Evolutionary conservation across 768 basidiomycete species (phyloP).

Genomic region (Boletus reticulatus): DNA sequence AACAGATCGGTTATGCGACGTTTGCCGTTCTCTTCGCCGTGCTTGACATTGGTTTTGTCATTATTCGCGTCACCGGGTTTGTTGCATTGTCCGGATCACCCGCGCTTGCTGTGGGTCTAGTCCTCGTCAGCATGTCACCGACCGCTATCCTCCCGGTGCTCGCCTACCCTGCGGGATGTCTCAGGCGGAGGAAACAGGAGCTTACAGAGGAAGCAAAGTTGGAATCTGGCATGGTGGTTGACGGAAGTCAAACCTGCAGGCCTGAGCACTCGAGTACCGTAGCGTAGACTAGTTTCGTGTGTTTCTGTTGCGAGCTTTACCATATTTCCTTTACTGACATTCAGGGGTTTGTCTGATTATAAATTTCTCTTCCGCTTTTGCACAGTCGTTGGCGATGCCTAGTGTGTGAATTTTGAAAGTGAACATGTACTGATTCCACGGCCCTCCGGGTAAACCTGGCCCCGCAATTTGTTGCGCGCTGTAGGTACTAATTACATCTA

Average conservation of each 20-base stretch:
- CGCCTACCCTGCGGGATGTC: not conserved
- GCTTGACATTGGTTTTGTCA: conserved; percentile 20
- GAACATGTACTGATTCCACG: too few species aligned
- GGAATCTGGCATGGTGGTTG: not conserved
- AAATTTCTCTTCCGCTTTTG: too few species aligned
- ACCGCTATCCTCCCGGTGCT: conserved; percentile 1
- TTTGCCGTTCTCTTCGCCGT: conserved; percentile 15
- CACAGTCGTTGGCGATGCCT: too few species aligned
- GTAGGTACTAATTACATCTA: too few species aligned
- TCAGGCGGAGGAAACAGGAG: not conserved
- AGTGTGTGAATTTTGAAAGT: too few species aligned
- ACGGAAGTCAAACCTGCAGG: too few species aligned
- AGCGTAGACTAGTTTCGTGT: too few species aligned
- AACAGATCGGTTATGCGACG: conserved; percentile 10
- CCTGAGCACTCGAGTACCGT: not conserved
- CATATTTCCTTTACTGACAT: too few species aligned
- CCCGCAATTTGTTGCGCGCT: too few species aligned
- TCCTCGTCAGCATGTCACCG: conserved; percentile 9
- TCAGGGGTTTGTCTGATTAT: too few species aligned
- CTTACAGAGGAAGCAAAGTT: not conserved
- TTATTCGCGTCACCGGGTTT: conserved; percentile 17
- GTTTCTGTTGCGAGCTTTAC: too few species aligned
- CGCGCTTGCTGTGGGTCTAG: conserved; percentile 9
- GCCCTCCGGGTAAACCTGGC: too few species aligned
- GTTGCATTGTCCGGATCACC: conserved; percentile 11